Evolutionary conservation across 2,329 filamentous ascomycete species (phyloP).

Genomic region (Xylariomycetidae sp.): DNA sequence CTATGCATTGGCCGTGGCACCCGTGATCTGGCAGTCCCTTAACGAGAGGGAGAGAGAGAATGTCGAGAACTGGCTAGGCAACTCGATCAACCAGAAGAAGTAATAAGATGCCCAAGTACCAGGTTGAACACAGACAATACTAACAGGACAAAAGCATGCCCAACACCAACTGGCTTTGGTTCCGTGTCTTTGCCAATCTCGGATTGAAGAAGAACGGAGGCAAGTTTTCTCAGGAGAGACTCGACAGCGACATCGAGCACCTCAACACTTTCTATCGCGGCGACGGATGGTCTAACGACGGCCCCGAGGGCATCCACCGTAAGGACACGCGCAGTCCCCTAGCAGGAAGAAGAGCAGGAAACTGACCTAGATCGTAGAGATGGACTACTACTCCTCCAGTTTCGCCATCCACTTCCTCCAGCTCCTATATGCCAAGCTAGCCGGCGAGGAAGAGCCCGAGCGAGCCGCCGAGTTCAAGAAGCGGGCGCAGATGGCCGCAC

Average conservation of each 20-base stretch:
- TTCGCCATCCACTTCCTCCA: constrained; percentile 80
- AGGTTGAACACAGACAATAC: neutral
- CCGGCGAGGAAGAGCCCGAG: constrained; percentile 58
- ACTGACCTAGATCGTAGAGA: constrained; percentile 40
- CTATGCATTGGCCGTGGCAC: constrained; percentile 65
- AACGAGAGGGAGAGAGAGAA: constrained; percentile 57
- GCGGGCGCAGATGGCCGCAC: constrained; percentile 58
- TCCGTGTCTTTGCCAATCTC: constrained; percentile 76
- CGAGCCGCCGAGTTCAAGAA: constrained; percentile 64
- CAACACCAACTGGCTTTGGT: constrained; percentile 69
- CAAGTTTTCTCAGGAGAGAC: constrained; percentile 60
- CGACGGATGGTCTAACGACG: constrained; percentile 77
- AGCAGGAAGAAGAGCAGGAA: no score
- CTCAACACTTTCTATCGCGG: constrained; percentile 78
- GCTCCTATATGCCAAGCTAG: constrained; percentile 68
- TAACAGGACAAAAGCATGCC: constrained; percentile 53
- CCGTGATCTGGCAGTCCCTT: constrained; percentile 60
- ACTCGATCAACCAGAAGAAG: constrained; percentile 72
- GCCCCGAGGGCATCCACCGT: constrained; percentile 68
- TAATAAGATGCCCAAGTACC: constrained; percentile 20
- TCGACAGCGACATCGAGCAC: constrained; percentile 71
- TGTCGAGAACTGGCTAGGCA: constrained; percentile 66
- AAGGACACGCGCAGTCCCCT: no score
- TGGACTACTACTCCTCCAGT: constrained; percentile 80
- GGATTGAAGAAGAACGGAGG: constrained; percentile 70